These are phyloP conservation scores for Metschnikowia borealis DNA, from an alignment of 805 yeast genomes.

Conservation along the genomic window DNA sequence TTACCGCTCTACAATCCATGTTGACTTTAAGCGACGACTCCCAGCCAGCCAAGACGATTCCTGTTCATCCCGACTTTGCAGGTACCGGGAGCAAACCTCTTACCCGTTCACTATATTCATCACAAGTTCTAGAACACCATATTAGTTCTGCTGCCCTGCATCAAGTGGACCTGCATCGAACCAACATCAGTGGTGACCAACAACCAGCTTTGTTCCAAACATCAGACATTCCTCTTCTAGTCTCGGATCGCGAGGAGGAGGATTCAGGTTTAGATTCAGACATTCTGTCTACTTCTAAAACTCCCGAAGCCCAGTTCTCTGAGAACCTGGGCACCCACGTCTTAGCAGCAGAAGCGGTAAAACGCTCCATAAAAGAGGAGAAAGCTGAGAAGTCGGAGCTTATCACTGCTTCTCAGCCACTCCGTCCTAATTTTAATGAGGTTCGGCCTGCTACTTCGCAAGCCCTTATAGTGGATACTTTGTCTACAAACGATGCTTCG, in stretches of 20 bases:
- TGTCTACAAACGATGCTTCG: not conserved
- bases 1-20: slow-evolving; percentile 5
- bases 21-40: slow-evolving; percentile 12
- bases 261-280: slow-evolving; percentile 27
- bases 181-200: not conserved
- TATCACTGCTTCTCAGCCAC: not conserved
- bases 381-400: not conserved
- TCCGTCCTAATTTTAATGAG: not conserved
- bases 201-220: not conserved
- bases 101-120: not conserved
- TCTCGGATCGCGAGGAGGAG: slow-evolving; percentile 30
- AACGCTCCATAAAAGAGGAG: slow-evolving; percentile 18
- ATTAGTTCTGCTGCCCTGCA: not conserved
- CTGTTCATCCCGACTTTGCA: slow-evolving; percentile 4
- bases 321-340: not conserved
- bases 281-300: slow-evolving; percentile 12
- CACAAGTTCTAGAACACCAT: not conserved
- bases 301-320: slow-evolving; percentile 1
- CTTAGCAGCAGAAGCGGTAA: slow-evolving; percentile 21
- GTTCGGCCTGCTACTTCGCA: not conserved
- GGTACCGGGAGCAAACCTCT: not conserved
- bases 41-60: slow-evolving; percentile 7
- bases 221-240: slow-evolving; percentile 29
- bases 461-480: not conserved
- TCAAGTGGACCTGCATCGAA: not conserved